These are phyloP conservation scores for Russula vinacea DNA, from an alignment of 768 basidiomycete genomes.

Conservation along the genomic window DNA sequence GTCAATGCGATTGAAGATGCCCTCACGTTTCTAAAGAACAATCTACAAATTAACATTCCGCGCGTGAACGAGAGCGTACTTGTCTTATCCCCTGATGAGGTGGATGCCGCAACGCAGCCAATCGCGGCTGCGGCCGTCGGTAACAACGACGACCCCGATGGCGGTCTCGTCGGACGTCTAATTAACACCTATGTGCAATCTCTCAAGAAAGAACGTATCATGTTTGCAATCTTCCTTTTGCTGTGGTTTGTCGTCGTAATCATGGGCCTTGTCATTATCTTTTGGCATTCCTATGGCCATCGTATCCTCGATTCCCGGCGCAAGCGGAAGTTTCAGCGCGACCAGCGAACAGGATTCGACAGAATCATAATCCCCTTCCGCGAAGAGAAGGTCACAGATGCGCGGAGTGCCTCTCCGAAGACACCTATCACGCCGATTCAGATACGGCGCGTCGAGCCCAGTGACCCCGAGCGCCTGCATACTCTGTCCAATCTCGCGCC, in stretches of 20 bases:
- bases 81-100: slow-evolving; percentile 65
- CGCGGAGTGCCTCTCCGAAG: slow-evolving; percentile 36
- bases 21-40: slow-evolving; percentile 87
- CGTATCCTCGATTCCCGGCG: slow-evolving; percentile 44
- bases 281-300: slow-evolving; percentile 68
- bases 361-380: slow-evolving; percentile 27
- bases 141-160: slow-evolving; percentile 43
- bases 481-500: slow-evolving; percentile 33
- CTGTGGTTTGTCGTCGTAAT: slow-evolving; percentile 83
- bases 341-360: slow-evolving; percentile 32
- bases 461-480: slow-evolving; percentile 37
- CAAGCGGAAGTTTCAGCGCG: slow-evolving; percentile 37
- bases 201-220: slow-evolving; percentile 76
- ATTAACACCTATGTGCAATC: slow-evolving; percentile 68
- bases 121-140: slow-evolving; percentile 83
- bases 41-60: slow-evolving; percentile 78
- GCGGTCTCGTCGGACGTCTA: slow-evolving; percentile 68
- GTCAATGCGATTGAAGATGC: slow-evolving; percentile 82
- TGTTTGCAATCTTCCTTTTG: slow-evolving; percentile 78
- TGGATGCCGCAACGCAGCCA: slow-evolving; percentile 73
- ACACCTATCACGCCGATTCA: slow-evolving; percentile 16
- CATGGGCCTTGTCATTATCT: slow-evolving; percentile 66
- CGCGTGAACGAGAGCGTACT: slow-evolving; percentile 72
- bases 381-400: slow-evolving; percentile 30
- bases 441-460: slow-evolving; percentile 45